Percentiles rank a stretch among this genome's conserved stretches.
Evolutionary conservation across 2,329 filamentous ascomycete genomes (phyloP).

Genomic region (Epichloe sp.): DNA sequence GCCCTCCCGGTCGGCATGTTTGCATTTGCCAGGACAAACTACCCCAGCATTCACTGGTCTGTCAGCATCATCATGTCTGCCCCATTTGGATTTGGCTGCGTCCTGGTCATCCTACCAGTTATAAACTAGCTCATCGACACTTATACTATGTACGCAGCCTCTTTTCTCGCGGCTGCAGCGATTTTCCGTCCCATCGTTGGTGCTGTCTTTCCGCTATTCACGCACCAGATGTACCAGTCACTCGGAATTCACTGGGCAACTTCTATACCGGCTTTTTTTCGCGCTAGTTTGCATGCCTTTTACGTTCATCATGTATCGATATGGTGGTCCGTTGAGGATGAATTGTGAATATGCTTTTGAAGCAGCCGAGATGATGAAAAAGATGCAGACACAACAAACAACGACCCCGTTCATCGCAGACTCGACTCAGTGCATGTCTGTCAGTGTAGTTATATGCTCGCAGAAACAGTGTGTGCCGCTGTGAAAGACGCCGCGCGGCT

Average conservation of each 20-base stretch:
- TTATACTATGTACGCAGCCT: constrained; percentile 59
- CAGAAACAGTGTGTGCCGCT: too few relatives aligned
- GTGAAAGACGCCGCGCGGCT: too few relatives aligned
- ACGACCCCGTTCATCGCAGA: too few relatives aligned
- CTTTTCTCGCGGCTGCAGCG: constrained; percentile 53
- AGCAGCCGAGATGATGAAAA: background rate
- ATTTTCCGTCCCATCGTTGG: constrained; percentile 57
- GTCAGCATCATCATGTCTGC: constrained; percentile 24
- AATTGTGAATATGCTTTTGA: background rate
- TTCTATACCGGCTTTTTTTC: constrained; percentile 57
- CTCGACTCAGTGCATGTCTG: too few relatives aligned
- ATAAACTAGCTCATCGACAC: constrained; percentile 52
- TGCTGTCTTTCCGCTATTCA: constrained; percentile 56
- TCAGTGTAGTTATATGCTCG: too few relatives aligned
- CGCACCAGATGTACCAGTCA: constrained; percentile 34
- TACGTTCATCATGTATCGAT: constrained; percentile 39
- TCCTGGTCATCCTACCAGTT: constrained; percentile 46
- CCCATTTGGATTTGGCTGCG: constrained; percentile 36
- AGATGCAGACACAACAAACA: too few relatives aligned
- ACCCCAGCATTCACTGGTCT: constrained; percentile 32
- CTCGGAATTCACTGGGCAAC: constrained; percentile 61
- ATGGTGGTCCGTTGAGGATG: background rate
- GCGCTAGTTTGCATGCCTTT: constrained; percentile 41
- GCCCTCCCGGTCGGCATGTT: constrained; percentile 42
- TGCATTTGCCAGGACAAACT: constrained; percentile 48